Evolutionary conservation across 768 basidiomycete genomes (phyloP), one percentile per base, ranked within the genome.

Genomic region (Solioccasus polychromus): DNA sequence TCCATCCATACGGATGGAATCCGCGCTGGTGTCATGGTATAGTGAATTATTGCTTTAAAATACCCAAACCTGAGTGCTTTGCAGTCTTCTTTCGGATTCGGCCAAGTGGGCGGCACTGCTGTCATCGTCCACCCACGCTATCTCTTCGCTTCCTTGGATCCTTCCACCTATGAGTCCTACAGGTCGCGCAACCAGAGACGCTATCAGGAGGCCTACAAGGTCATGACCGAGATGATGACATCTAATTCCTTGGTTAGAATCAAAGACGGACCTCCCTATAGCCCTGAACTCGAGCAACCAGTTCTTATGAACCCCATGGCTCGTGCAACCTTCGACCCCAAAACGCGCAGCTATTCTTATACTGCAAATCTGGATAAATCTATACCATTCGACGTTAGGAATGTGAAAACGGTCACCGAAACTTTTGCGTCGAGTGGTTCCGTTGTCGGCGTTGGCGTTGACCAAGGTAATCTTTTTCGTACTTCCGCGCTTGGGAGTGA

Each of bases 181-280:
- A 78, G 75, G 65, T 66, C 63, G 48, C 83, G 76, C 60, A 88
- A 86, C 67, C 77, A 68, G 37, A 71, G 63, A 52, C 90, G 90
- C 42, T 77, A 78, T 31, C 74, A 80, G 39, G 75, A 80, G 47
- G 83, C 84, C 6, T 92, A 92, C 74, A 92, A 89, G 70, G 82
- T 84, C 10, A 92, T 95, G 91, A 92, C 88, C 47, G 86, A 91
- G 59, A 92, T 95, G 82, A 89, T 97, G 87, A 92, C 88, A 66
- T 83, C 80, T 66, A 92, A 95, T 69, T 84, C 85, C 20, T 76
- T 98, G 34, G 93, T 98, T 59, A 87, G 88, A 73, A 82, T 97
- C 77, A 96, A 97, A 74, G 94, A 95, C 22, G 77, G 80, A 26
- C 91, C 94, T 18, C 93, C 94, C 15, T 98, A 92, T 71, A 69